Evolutionary conservation across 2,329 filamentous ascomycete species (phyloP), one percentile per base, ranked within the genome.

Genomic region (Xylariaceae sp.): DNA sequence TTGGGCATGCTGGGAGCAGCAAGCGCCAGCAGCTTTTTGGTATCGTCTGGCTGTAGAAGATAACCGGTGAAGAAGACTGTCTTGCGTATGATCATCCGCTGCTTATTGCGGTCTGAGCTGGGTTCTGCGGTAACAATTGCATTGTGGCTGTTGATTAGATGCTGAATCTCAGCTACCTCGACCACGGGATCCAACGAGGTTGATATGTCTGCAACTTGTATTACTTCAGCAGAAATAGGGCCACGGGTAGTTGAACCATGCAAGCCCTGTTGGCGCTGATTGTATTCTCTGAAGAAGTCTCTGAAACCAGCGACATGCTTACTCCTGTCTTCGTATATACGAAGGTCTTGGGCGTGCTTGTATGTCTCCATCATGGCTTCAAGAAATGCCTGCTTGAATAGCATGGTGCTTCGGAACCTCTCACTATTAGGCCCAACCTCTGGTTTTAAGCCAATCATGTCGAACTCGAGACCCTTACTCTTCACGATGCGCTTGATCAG

Each of bases 1-100:
- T 85, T 81, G 19, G 80, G 72, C 40, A 81, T 68, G 43, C 76
- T 74, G 3, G 84, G 83, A 16, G 88, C 68, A 38, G 83, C 80
- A n/a, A 95, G 73, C 4, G 77, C 75, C 42, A 87, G 76, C 29
- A 97, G 72, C 41, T 78, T 80, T 56, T 86, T 78, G 2, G 83
- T 84, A 61, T 93, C 87, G 19, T 78, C 71, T 36, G 80, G 72
- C 31, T 74, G 74, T 50, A 98, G 83, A 64, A 95, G 79, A 65
- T 98, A 97, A 37, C 88, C 89, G 2, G 93, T 96, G 66, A 91
- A 96, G 64, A 89, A 89, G 37, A 95, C 84, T 2, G 82, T 88
- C 60, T 90, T 90, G 63, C 87, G 89, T 61, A 98, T 88, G 52
- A 79, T 75, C 45, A 93, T 73, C 34, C 66, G 68, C 22, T 26